Evolutionary conservation across 169 alveolate genomes (phyloP).

Genomic region (Plasmodium fragile): DNA sequence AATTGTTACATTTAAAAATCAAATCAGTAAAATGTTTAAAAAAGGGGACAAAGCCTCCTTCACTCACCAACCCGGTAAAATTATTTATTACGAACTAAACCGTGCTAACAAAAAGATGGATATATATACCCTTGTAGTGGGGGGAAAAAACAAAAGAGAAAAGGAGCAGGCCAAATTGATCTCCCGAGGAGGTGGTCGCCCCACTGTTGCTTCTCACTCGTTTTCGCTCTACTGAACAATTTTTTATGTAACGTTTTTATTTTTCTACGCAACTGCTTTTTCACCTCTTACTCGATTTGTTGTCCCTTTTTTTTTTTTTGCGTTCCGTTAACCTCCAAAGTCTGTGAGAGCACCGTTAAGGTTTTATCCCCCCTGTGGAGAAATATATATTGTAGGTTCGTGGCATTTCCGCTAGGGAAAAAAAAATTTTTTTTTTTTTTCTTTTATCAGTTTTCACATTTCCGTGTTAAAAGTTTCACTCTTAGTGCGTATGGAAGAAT

Average conservation of each 20-base stretch:
- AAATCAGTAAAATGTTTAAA: constrained; percentile 1
- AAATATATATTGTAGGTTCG: background rate
- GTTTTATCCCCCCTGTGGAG: background rate
- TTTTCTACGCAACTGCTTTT: background rate
- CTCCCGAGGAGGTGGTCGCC: background rate
- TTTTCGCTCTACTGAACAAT: background rate
- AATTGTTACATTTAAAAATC: background rate
- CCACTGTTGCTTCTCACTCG: background rate
- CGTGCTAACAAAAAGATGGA: background rate
- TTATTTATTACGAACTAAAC: background rate
- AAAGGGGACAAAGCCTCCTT: background rate
- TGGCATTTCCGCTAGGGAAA: background rate
- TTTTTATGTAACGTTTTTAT: background rate
- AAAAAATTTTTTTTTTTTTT: background rate
- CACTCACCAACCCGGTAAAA: background rate
- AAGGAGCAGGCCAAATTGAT: background rate
- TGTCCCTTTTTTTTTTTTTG: background rate
- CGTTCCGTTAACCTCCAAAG: background rate
- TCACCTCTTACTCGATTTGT: background rate
- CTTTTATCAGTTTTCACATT: background rate
- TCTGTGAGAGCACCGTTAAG: background rate
- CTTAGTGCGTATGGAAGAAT: background rate
- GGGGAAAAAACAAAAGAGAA: background rate
- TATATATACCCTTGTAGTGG: background rate
- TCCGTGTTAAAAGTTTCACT: background rate